Conservation (phyloP, 306 rosid species). For the Prunus mongolica region DNA sequence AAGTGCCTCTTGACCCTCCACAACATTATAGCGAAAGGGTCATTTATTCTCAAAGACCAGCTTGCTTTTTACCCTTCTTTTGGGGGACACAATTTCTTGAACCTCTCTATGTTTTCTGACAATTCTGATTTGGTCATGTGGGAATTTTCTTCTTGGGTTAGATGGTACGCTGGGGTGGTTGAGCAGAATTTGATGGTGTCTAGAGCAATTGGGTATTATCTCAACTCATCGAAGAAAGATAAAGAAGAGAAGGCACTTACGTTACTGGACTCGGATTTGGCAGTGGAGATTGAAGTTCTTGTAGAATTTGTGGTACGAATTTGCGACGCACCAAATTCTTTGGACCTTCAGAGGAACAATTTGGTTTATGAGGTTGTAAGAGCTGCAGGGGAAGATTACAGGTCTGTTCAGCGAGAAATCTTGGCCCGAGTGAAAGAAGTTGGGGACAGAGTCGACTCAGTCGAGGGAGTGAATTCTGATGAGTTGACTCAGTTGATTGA, state of each 20-base stretch:
- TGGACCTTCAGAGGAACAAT: constrained; percentile 45
- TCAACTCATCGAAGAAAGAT: not conserved
- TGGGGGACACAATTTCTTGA: constrained; percentile 73
- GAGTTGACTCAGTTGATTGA: constrained; percentile 52
- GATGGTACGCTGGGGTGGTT: constrained; percentile 63
- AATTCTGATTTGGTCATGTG: constrained; percentile 37
- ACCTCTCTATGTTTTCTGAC: constrained; percentile 58
- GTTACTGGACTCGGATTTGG: constrained; percentile 33
- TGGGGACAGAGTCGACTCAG: constrained; percentile 21
- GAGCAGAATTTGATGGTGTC: constrained; percentile 52
- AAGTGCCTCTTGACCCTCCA: constrained; percentile 77
- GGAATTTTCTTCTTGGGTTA: constrained; percentile 65
- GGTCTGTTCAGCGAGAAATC: constrained; percentile 55
- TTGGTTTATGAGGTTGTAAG: constrained; percentile 63
- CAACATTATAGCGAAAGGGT: constrained; percentile 39
- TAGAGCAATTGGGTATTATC: constrained; percentile 42
- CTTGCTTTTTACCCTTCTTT: constrained; percentile 46
- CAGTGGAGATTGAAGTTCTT: constrained; percentile 40
- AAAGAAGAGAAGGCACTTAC: constrained; percentile 12
- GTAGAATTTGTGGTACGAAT: constrained; percentile 47
- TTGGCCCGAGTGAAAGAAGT: constrained; percentile 36
- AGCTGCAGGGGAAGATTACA: constrained; percentile 56
- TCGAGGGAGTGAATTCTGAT: constrained; percentile 28
- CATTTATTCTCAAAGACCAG: constrained; percentile 49
- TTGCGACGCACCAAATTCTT: constrained; percentile 46